Conservation (phyloP, 495 filamentous ascomycete species). For the Penicillium atrosanguineum region DNA sequence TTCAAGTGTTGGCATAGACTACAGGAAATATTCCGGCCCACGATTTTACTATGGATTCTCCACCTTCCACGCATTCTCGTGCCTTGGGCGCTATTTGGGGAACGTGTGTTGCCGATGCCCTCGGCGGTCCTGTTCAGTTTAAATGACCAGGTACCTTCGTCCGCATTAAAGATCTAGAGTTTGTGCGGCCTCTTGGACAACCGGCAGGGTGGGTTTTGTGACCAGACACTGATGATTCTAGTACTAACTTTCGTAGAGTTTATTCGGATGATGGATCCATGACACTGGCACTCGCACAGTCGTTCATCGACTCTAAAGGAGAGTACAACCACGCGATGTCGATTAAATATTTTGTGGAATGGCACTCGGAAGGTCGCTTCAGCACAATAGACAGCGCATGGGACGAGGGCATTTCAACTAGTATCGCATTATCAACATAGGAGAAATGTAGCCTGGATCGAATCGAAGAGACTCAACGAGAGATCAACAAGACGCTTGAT, state of each 20-base stretch:
- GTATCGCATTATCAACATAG: constrained; percentile 37
- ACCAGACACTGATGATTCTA: background rate
- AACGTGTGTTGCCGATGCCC: constrained; percentile 45
- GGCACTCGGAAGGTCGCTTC: constrained; percentile 37
- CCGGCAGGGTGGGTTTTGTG: constrained; percentile 22
- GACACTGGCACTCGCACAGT: constrained; percentile 44
- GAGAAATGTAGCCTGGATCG: constrained; percentile 1
- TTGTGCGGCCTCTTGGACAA: constrained; percentile 17
- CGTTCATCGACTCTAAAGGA: constrained; percentile 32
- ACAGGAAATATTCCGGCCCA: background rate
- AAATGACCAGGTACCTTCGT: constrained; percentile 33
- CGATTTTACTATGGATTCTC: constrained; percentile 4
- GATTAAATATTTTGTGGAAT: constrained; percentile 36
- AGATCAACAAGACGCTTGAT: constrained; percentile 10
- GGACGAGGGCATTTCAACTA: constrained; percentile 41
- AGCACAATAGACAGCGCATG: constrained; percentile 35
- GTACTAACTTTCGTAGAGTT: constrained; percentile 23
- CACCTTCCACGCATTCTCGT: constrained; percentile 18
- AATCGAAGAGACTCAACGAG: constrained; percentile 5
- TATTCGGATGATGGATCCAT: constrained; percentile 51
- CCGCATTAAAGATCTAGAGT: constrained; percentile 28
- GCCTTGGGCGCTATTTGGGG: constrained; percentile 44
- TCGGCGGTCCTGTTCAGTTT: constrained; percentile 49
- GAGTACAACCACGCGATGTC: constrained; percentile 28
- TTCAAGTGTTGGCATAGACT: background rate